These are phyloP conservation scores for Pseudocohnilembus persalinus DNA, from an alignment of 169 alveolate genomes.

Conservation along the genomic window DNA sequence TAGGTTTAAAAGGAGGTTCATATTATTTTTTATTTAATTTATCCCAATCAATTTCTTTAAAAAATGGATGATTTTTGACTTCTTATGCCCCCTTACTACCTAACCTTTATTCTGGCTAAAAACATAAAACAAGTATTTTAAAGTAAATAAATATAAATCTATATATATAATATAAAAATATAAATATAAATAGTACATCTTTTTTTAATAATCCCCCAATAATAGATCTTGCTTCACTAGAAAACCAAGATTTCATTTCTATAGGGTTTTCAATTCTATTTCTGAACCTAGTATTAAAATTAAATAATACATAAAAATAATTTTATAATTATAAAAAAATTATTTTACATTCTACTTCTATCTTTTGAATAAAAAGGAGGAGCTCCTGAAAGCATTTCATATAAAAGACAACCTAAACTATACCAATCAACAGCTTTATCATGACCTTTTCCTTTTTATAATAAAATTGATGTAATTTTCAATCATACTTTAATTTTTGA, in stretches of 20 bases:
- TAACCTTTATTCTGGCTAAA: slow-evolving; percentile 45
- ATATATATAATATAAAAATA: background rate
- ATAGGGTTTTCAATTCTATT: slow-evolving; percentile 48
- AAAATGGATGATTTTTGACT: slow-evolving; percentile 78
- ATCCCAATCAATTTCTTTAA: slow-evolving; percentile 75
- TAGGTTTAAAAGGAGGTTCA: slow-evolving; percentile 67
- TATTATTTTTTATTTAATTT: slow-evolving; percentile 40
- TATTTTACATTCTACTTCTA: slow-evolving; percentile 29
- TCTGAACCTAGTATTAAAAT: slow-evolving; percentile 1
- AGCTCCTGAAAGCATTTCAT: slow-evolving; percentile 63
- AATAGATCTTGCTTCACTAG: slow-evolving; percentile 27
- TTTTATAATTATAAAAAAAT: too few species aligned
- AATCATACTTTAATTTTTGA: background rate
- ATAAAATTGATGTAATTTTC: background rate
- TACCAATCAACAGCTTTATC: slow-evolving; percentile 67
- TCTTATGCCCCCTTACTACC: slow-evolving; percentile 38
- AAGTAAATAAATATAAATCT: too few species aligned
- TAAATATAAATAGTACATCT: slow-evolving; percentile 36
- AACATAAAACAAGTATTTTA: background rate
- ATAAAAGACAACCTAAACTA: slow-evolving; percentile 69
- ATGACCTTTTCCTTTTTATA: slow-evolving; percentile 35
- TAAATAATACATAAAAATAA: too few species aligned
- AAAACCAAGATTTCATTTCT: slow-evolving; percentile 43
- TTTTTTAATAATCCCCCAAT: slow-evolving; percentile 32
- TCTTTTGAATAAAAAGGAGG: slow-evolving; percentile 60